Conservation (phyloP, 2,329 filamentous ascomycete genomes). For the Aureobasidium lini region DNA sequence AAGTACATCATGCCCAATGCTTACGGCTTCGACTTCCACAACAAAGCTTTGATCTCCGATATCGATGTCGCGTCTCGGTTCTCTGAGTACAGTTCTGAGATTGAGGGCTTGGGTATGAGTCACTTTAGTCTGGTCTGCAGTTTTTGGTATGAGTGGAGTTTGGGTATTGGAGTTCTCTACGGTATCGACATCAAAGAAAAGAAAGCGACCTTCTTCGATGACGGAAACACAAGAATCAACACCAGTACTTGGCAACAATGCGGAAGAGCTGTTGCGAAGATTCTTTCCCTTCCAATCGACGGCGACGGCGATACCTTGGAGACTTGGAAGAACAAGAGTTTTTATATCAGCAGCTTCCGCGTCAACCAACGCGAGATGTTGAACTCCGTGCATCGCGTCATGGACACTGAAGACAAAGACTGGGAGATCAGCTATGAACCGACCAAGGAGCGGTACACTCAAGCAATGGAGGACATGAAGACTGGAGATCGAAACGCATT, state of each 20-base stretch:
- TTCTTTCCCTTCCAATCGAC: constrained; percentile 27
- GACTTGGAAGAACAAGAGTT: constrained; percentile 27
- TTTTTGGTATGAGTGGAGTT: constrained; percentile 28
- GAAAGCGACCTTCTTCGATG: constrained; percentile 22
- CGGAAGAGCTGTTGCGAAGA: constrained; percentile 26
- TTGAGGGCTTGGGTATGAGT: constrained; percentile 21
- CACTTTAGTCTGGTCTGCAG: constrained; percentile 24
- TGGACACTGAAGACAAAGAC: constrained; percentile 27
- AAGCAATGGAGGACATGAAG: constrained; percentile 40
- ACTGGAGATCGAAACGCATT: constrained; percentile 39
- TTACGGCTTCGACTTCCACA: constrained; percentile 21
- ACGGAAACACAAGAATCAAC: constrained; percentile 25
- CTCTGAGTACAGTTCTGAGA: constrained; percentile 17
- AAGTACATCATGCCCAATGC: constrained; percentile 27
- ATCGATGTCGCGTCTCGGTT: constrained; percentile 18
- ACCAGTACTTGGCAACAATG: constrained; percentile 27
- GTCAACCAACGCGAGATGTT: constrained; percentile 33
- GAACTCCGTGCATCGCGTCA: constrained; percentile 27
- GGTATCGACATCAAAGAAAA: constrained; percentile 25
- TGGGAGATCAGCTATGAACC: constrained; percentile 27
- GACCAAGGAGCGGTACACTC: constrained; percentile 38
- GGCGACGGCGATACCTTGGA: constrained; percentile 17
- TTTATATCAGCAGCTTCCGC: constrained; percentile 31
- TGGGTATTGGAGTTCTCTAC: constrained; percentile 19
- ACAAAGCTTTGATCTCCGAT: constrained; percentile 17